These are phyloP conservation scores for Apiospora kogelbergensis DNA, from an alignment of 2,329 filamentous ascomycete genomes.

Conservation along the genomic window DNA sequence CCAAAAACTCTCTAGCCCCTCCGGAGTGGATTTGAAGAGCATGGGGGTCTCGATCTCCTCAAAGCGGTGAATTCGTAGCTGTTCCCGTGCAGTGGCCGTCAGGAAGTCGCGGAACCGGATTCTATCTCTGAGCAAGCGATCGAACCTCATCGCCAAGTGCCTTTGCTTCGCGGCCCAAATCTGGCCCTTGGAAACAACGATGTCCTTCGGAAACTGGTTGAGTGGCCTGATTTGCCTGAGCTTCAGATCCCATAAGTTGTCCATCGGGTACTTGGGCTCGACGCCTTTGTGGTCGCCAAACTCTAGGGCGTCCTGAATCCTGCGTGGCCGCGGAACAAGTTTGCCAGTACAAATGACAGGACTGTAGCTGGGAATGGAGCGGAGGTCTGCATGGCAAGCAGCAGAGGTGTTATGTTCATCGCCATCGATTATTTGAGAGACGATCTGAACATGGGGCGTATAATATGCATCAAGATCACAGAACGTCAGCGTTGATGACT, in stretches of 20 bases:
- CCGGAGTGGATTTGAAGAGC: slow-evolving; percentile 95
- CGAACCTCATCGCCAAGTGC: slow-evolving; percentile 82
- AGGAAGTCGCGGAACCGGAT: slow-evolving; percentile 69
- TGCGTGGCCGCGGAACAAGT: slow-evolving; percentile 25
- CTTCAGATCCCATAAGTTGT: slow-evolving; percentile 53
- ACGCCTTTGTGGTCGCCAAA: neutral
- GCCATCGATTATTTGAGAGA: slow-evolving; percentile 46
- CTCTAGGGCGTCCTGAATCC: neutral
- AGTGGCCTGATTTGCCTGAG: slow-evolving; percentile 64
- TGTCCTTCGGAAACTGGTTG: slow-evolving; percentile 71
- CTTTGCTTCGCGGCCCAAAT: slow-evolving; percentile 73
- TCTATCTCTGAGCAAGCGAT: slow-evolving; percentile 63
- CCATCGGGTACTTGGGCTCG: neutral
- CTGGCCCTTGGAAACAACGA: slow-evolving; percentile 74
- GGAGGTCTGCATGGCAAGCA: slow-evolving; percentile 40
- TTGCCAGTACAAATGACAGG: slow-evolving; percentile 51
- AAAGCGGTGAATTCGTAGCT: slow-evolving; percentile 51
- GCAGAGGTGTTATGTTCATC: slow-evolving; percentile 31
- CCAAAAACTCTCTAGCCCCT: slow-evolving; percentile 91
- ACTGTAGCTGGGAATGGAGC: slow-evolving; percentile 48
- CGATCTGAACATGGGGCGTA: slow-evolving; percentile 36
- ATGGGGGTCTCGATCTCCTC: slow-evolving; percentile 87
- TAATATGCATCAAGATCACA: slow-evolving; percentile 47
- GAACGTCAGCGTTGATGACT: slow-evolving; percentile 71
- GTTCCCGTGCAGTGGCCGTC: slow-evolving; percentile 26